Conservation (phyloP, 2,329 filamentous ascomycete species). For the Paraphaeosphaeria sporulosa region DNA sequence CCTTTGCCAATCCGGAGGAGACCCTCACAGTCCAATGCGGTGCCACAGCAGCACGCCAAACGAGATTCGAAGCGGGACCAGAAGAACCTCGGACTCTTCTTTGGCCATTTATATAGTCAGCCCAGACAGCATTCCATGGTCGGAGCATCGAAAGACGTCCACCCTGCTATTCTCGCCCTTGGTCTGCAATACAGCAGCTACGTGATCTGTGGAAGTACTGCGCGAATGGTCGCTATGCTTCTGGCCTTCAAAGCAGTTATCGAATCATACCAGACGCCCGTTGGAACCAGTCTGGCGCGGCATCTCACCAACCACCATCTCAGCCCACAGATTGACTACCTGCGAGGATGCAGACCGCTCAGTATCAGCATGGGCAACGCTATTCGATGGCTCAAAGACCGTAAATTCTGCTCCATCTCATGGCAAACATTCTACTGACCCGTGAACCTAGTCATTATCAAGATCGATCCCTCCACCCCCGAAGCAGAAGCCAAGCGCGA, state of each 20-base stretch:
- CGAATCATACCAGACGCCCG: conserved; percentile 87
- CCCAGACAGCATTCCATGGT: conserved; percentile 70
- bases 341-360: conserved; percentile 92
- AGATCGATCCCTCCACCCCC: conserved; percentile 83
- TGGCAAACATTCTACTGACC: background rate
- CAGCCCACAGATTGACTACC: conserved; percentile 93
- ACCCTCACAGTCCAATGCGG: conserved; percentile 40
- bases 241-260: conserved; percentile 93
- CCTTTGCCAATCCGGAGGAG: conserved; percentile 43
- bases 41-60: conserved; percentile 38
- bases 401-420: conserved; percentile 20
- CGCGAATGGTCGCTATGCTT: conserved; percentile 85
- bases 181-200: conserved; percentile 93
- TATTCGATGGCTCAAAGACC: conserved; percentile 89
- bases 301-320: conserved; percentile 92
- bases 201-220: conserved; percentile 86
- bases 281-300: conserved; percentile 82
- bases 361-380: conserved; percentile 97
- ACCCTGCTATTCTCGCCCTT: conserved; percentile 83
- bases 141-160: conserved; percentile 74
- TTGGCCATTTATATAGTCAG: conserved; percentile 83
- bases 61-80: conserved; percentile 45
- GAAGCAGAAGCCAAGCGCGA: conserved; percentile 83
- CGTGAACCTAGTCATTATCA: conserved; percentile 71
- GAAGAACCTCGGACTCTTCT: conserved; percentile 68